A percentile compares a stretch with the other conserved stretches of the same genome.
Conservation (phyloP, 345 rosid species). For the Adansonia digitata region DNA sequence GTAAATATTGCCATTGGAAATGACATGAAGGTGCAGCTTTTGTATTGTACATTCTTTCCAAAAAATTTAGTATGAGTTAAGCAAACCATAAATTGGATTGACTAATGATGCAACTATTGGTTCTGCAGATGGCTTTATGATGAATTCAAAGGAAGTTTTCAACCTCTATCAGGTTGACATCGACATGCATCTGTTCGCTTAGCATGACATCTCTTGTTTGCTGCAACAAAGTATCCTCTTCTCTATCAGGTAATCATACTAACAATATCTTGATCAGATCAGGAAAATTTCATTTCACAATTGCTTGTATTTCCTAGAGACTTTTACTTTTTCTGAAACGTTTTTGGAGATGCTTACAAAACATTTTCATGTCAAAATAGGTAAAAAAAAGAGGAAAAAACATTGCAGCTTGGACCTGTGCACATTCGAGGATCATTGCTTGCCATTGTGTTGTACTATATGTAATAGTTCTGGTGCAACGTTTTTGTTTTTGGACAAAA, state of each 20-base stretch:
- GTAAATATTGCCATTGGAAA: no score
- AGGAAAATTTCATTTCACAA: not conserved
- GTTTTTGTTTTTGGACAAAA: no score
- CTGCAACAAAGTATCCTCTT: not conserved
- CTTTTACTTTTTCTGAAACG: no score
- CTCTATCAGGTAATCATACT: conserved; percentile 19
- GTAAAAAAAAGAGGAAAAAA: no score
- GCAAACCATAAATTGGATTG: not conserved
- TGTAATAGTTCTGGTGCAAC: not conserved
- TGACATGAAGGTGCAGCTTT: no score
- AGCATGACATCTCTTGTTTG: not conserved
- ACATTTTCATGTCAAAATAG: not conserved
- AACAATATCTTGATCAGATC: not conserved
- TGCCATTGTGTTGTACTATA: not conserved
- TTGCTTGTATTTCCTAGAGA: not conserved
- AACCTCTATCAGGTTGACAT: conserved; percentile 43
- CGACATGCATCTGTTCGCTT: not conserved
- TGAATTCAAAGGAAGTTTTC: conserved; percentile 48
- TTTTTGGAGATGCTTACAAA: not conserved
- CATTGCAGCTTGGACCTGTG: not conserved
- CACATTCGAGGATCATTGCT: not conserved
- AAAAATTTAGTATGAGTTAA: not conserved
- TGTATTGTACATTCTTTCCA: no score
- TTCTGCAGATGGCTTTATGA: conserved; percentile 66
- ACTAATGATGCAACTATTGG: conserved; percentile 4